Evolutionary conservation across 768 basidiomycete genomes (phyloP).

Genomic region (Fistulinella prunicolor): DNA sequence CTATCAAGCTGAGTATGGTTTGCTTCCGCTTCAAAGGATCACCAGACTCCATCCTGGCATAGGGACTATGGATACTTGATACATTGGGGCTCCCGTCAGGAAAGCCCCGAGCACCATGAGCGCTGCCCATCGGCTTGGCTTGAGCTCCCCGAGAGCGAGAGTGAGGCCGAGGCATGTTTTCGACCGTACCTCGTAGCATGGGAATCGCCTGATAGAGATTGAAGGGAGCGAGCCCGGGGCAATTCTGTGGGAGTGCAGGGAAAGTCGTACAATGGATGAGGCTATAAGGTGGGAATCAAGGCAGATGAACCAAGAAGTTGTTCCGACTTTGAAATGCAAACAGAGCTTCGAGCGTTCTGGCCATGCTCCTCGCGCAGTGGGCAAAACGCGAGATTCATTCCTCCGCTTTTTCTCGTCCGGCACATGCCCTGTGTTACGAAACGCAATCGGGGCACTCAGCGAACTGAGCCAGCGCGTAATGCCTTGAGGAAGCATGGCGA

Average conservation of each 20-base stretch:
- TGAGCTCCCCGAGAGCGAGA: slow-evolving; percentile 29
- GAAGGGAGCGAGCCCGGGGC: slow-evolving; percentile 22
- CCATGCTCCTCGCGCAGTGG: slow-evolving; percentile 34
- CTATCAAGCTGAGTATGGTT: slow-evolving; percentile 45
- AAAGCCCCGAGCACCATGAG: slow-evolving; percentile 25
- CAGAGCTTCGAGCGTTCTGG: slow-evolving; percentile 34
- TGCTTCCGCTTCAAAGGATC: slow-evolving; percentile 40
- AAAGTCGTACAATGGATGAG: slow-evolving; percentile 14
- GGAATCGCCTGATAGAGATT: slow-evolving; percentile 21
- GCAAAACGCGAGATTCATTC: slow-evolving; percentile 37
- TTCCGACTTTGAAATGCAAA: slow-evolving; percentile 35
- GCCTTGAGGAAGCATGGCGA: slow-evolving; percentile 34
- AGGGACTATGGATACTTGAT: slow-evolving; percentile 24
- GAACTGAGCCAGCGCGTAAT: slow-evolving; percentile 37
- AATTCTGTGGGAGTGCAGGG: slow-evolving; percentile 19
- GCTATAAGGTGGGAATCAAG: slow-evolving; percentile 32
- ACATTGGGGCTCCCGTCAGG: slow-evolving; percentile 26
- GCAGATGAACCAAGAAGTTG: slow-evolving; percentile 24
- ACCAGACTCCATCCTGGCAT: slow-evolving; percentile 25
- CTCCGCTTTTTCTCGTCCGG: slow-evolving; percentile 28
- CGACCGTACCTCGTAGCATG: slow-evolving; percentile 33
- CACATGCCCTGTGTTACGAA: slow-evolving; percentile 33
- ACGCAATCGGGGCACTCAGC: slow-evolving; percentile 34
- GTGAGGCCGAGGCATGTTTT: slow-evolving; percentile 24
- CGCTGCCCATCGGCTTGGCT: slow-evolving; percentile 20